Evolutionary conservation across 805 yeast genomes (phyloP).

Genomic region (Myxozyma lipomycoides): DNA sequence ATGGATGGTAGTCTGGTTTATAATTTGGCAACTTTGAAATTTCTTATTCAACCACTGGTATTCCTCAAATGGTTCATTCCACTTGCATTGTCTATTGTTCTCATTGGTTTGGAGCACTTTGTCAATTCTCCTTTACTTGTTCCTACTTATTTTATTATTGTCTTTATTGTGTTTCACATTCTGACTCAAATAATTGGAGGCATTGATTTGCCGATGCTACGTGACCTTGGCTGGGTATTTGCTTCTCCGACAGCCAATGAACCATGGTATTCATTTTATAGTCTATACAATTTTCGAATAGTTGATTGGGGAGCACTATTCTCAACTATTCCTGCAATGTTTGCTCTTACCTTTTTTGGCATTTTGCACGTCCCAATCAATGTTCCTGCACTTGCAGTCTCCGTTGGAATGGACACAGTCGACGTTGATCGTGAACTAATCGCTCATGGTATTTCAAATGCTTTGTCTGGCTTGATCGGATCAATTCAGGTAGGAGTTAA

Average conservation of each 20-base stretch:
- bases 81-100: slow-evolving; percentile 53
- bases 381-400: slow-evolving; percentile 94
- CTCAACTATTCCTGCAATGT: slow-evolving; percentile 81
- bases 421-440: slow-evolving; percentile 91
- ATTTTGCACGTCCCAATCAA: slow-evolving; percentile 95
- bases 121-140: slow-evolving; percentile 63
- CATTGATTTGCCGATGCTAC: slow-evolving; percentile 56
- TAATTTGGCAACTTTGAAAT: slow-evolving; percentile 46
- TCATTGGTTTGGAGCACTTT: slow-evolving; percentile 59
- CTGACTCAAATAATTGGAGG: slow-evolving; percentile 60
- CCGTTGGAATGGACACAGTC: slow-evolving; percentile 69
- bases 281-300: slow-evolving; percentile 58
- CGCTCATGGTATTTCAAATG: slow-evolving; percentile 91
- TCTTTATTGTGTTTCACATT: slow-evolving; percentile 66
- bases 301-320: slow-evolving; percentile 74
- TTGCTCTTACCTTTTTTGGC: slow-evolving; percentile 93
- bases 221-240: slow-evolving; percentile 84
- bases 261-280: slow-evolving; percentile 87
- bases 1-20: slow-evolving; percentile 70
- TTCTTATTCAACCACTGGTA: slow-evolving; percentile 44
- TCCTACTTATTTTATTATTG: slow-evolving; percentile 67
- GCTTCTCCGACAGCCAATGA: slow-evolving; percentile 56
- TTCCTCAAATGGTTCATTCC: slow-evolving; percentile 73
- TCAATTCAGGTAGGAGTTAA: slow-evolving; percentile 66
- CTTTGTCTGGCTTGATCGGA: slow-evolving; percentile 76